Conservation (phyloP, 352 stramenopile genomes). For the Phytophthora fragariae region DNA sequence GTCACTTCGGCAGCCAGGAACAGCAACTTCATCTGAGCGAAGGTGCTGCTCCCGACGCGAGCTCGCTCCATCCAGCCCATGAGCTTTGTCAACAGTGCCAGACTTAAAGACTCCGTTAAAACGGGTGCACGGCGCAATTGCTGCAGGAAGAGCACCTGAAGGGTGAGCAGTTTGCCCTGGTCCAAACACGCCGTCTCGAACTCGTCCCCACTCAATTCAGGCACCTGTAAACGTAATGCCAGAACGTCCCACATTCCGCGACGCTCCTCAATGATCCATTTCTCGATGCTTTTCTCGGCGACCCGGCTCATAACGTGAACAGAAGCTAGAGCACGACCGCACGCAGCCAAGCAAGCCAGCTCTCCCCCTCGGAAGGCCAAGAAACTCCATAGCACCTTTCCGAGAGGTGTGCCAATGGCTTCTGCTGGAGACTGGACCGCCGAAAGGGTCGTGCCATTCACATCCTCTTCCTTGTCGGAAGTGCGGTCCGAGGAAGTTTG, state of each 20-base stretch:
- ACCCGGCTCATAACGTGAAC: constrained; percentile 87
- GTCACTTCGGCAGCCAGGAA: constrained; percentile 81
- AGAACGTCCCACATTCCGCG: constrained; percentile 69
- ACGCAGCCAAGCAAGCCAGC: constrained; percentile 71
- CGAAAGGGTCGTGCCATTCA: constrained; percentile 17
- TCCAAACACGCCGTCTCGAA: constrained; percentile 79
- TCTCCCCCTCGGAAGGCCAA: constrained; percentile 83
- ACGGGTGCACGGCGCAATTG: constrained; percentile 67
- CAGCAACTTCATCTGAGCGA: constrained; percentile 86
- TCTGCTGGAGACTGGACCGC: constrained; percentile 45
- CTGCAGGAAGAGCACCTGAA: constrained; percentile 83
- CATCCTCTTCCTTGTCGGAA: constrained; percentile 30
- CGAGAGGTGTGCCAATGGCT: constrained; percentile 63
- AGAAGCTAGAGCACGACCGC: constrained; percentile 78
- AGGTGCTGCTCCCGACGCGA: constrained; percentile 49
- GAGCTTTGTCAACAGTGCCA: constrained; percentile 76
- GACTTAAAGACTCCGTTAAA: constrained; percentile 71
- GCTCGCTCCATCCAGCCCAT: constrained; percentile 80
- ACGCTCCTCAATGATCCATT: constrained; percentile 86
- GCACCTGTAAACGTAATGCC: constrained; percentile 67
- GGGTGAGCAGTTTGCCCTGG: constrained; percentile 78
- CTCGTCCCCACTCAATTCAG: constrained; percentile 83
- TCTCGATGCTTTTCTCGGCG: constrained; percentile 84
- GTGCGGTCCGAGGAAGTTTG: constrained; percentile 26
- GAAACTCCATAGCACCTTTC: constrained; percentile 84